phyloP scores from a whole-genome alignment of 306 rosid species.

The Astragalus membranaceus region DNA sequence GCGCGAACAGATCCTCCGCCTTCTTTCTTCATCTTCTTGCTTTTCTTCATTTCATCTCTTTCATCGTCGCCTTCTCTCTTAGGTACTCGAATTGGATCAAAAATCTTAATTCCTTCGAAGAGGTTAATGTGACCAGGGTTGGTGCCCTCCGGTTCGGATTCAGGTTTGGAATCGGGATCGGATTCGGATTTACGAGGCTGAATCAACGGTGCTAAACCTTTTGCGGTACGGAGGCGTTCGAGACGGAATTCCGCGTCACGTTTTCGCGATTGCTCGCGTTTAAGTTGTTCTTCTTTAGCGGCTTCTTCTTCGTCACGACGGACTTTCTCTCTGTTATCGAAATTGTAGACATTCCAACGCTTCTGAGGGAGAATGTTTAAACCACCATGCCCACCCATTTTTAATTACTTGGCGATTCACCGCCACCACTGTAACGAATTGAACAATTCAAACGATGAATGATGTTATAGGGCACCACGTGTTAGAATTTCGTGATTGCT shows the following conservation, averaged over 20 bases:
- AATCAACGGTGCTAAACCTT: constrained; percentile 53
- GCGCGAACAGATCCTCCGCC: constrained; percentile 25
- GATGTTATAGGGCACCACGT: not conserved
- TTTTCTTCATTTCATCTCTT: constrained; percentile 37
- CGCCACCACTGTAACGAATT: not conserved
- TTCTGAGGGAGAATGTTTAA: constrained; percentile 92
- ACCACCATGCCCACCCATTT: constrained; percentile 95
- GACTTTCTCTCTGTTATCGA: constrained; percentile 83
- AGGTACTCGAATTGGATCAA: constrained; percentile 49
- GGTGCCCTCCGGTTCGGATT: not conserved
- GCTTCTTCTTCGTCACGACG: constrained; percentile 81
- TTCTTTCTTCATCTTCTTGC: constrained; percentile 61
- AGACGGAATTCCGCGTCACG: constrained; percentile 76
- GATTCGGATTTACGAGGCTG: constrained; percentile 2
- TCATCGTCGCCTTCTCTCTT: constrained; percentile 29
- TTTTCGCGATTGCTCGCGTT: constrained; percentile 62
- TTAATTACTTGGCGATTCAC: not conserved
- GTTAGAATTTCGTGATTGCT: not conserved
- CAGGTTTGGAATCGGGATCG: constrained; percentile 14
- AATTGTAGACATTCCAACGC: constrained; percentile 92
- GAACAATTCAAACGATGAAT: not conserved
- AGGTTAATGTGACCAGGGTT: constrained; percentile 69
- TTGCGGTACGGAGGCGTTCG: constrained; percentile 59
- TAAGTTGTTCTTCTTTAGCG: constrained; percentile 83
- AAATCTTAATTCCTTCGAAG: constrained; percentile 77